Evolutionary conservation across 176 grass and related monocot species (phyloP).

Genomic region (Cymbopogon citratus): DNA sequence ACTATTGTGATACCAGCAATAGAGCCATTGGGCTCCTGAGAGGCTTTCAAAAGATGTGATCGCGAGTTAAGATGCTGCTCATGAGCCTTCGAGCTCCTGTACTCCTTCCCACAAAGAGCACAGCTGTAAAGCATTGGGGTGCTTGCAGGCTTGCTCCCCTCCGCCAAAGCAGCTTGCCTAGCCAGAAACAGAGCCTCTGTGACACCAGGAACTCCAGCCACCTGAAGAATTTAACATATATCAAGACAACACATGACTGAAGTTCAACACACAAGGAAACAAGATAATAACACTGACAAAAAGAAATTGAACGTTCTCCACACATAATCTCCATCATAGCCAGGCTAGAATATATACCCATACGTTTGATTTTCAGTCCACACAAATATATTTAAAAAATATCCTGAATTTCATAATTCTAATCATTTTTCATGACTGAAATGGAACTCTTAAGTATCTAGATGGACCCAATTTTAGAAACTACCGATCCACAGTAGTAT

Average conservation of each 20-base stretch:
- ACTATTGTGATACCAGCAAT: slow-evolving; percentile 63
- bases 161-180: slow-evolving; percentile 65
- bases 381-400: neutral
- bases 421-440: neutral
- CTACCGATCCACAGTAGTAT: neutral
- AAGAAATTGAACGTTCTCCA: neutral
- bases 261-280: slow-evolving; percentile 2
- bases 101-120: slow-evolving; percentile 85
- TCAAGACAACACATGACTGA: neutral
- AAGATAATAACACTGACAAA: neutral
- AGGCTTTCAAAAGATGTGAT: slow-evolving; percentile 61
- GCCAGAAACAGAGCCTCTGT: slow-evolving; percentile 80
- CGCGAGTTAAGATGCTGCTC: slow-evolving; percentile 79
- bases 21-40: slow-evolving; percentile 67
- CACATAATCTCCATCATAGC: neutral
- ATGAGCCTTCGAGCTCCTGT: slow-evolving; percentile 80
- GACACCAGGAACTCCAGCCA: slow-evolving; percentile 85
- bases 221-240: slow-evolving; percentile 34
- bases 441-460: neutral
- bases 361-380: neutral
- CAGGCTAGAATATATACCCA: neutral
- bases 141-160: slow-evolving; percentile 52
- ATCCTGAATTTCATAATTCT: neutral
- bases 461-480: neutral
- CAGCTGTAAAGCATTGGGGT: slow-evolving; percentile 81